A percentile compares a stretch with the other conserved stretches of the same genome.
These are phyloP conservation scores for Endothia cerciana DNA, from an alignment of 2,329 filamentous ascomycete genomes.

Conservation along the genomic window DNA sequence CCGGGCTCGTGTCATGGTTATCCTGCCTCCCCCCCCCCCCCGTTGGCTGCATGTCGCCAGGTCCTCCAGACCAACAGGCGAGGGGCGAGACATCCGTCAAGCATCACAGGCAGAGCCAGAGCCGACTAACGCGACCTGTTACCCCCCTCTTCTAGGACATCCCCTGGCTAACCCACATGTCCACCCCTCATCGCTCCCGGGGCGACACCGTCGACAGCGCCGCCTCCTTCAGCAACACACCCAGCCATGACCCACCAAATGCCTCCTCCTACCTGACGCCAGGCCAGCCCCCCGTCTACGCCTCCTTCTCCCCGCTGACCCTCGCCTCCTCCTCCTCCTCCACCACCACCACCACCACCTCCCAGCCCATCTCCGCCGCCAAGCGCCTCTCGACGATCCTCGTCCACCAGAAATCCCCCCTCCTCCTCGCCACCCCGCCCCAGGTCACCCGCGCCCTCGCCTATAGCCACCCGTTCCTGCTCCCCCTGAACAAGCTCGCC, in stretches of 20 bases:
- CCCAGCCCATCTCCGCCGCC: slow-evolving; percentile 62
- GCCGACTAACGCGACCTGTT: slow-evolving; percentile 13
- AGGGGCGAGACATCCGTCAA: not conserved
- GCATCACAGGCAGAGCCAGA: not conserved
- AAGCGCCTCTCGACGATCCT: slow-evolving; percentile 88
- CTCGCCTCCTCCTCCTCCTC: slow-evolving; percentile 68
- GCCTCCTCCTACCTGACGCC: slow-evolving; percentile 58
- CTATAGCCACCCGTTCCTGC: slow-evolving; percentile 92
- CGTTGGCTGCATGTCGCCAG: not conserved
- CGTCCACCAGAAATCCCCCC: slow-evolving; percentile 93
- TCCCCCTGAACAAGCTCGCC: slow-evolving; percentile 83
- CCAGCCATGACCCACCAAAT: slow-evolving; percentile 34
- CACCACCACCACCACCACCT: no score
- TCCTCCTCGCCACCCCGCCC: slow-evolving; percentile 90
- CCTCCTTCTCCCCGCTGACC: slow-evolving; percentile 85
- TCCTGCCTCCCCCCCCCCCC: not conserved
- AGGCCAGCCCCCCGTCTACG: slow-evolving; percentile 71
- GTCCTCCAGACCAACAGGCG: not conserved
- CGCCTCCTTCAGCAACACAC: slow-evolving; percentile 8
- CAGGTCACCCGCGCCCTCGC: slow-evolving; percentile 92
- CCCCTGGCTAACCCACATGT: slow-evolving; percentile 31
- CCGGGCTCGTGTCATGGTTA: not conserved
- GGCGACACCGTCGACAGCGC: slow-evolving; percentile 27
- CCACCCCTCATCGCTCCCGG: slow-evolving; percentile 27
- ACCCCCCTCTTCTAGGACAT: slow-evolving; percentile 18